Percentiles rank a stretch among this genome's conserved stretches.
phyloP scores from a whole-genome alignment of 2,329 filamentous ascomycete species.

The Xylariaceae sp. region DNA sequence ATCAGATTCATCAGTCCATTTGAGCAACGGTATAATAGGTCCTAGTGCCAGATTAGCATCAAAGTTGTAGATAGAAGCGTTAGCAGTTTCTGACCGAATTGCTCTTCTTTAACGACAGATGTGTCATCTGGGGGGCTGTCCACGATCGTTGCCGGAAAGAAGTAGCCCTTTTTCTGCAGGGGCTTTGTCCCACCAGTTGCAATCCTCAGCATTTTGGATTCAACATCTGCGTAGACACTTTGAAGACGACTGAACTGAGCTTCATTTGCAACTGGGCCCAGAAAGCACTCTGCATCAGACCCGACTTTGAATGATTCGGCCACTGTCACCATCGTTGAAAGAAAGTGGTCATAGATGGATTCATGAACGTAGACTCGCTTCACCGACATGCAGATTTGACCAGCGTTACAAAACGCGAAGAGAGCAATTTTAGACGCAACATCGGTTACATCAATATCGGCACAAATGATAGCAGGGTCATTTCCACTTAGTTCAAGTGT shows the following conservation, averaged over 20 bases:
- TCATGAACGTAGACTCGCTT: constrained; percentile 63
- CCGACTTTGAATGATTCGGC: constrained; percentile 19
- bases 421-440: constrained; percentile 45
- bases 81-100: constrained; percentile 26
- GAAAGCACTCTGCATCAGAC: background rate
- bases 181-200: constrained; percentile 23
- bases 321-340: constrained; percentile 50
- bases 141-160: constrained; percentile 30
- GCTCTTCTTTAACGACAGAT: constrained; percentile 28
- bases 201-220: constrained; percentile 24
- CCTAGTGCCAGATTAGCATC: constrained; percentile 8
- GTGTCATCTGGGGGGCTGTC: constrained; percentile 33
- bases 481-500: constrained; percentile 68
- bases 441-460: constrained; percentile 58
- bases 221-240: constrained; percentile 32
- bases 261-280: constrained; percentile 31
- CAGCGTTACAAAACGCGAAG: constrained; percentile 27
- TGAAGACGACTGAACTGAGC: constrained; percentile 32
- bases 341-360: constrained; percentile 52
- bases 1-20: constrained; percentile 50
- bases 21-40: constrained; percentile 49
- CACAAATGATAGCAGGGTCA: constrained; percentile 62
- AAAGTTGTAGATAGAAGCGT: background rate
- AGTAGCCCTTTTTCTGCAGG: constrained; percentile 18
- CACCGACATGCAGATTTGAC: constrained; percentile 48